Conservation (phyloP, 2,329 filamentous ascomycete species). For the Botrytis hyacinthi region DNA sequence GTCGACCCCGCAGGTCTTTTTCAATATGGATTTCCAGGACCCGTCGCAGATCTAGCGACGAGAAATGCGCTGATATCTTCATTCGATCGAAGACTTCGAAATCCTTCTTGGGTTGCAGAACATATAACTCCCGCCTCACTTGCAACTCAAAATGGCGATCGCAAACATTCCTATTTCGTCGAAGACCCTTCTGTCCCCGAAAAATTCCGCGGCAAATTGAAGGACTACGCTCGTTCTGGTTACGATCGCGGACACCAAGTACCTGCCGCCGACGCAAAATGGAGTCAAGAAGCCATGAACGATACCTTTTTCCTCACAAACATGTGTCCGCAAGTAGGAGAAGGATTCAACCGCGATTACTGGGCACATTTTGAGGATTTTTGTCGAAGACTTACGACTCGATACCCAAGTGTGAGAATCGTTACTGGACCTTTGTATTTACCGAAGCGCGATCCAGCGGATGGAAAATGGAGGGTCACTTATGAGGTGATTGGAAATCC, state of each 20-base stretch:
- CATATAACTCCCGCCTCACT: constrained; percentile 92
- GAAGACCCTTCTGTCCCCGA: constrained; percentile 79
- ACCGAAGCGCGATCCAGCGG: constrained; percentile 73
- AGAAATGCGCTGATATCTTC: constrained; percentile 77
- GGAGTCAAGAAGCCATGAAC: constrained; percentile 92
- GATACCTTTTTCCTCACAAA: constrained; percentile 91
- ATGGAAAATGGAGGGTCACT: constrained; percentile 91
- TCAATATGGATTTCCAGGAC: constrained; percentile 89
- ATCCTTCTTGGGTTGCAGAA: constrained; percentile 92
- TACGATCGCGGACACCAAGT: constrained; percentile 98
- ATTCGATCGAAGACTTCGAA: constrained; percentile 86
- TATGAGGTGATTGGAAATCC: constrained; percentile 96
- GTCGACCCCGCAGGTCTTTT: constrained; percentile 76
- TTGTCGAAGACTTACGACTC: constrained; percentile 75
- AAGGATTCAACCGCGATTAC: constrained; percentile 98
- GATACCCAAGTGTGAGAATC: constrained; percentile 83
- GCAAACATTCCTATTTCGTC: constrained; percentile 76
- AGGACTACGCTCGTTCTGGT: constrained; percentile 92
- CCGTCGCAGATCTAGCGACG: constrained; percentile 75
- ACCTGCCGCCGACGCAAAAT: constrained; percentile 92
- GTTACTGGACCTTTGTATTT: constrained; percentile 94
- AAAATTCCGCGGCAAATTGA: constrained; percentile 83
- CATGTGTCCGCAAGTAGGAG: constrained; percentile 98
- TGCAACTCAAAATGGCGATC: constrained; percentile 70
- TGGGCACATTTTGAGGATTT: constrained; percentile 99